Evolutionary conservation across 2,329 filamentous ascomycete genomes (phyloP).

Genomic region (Calonectria naviculata): DNA sequence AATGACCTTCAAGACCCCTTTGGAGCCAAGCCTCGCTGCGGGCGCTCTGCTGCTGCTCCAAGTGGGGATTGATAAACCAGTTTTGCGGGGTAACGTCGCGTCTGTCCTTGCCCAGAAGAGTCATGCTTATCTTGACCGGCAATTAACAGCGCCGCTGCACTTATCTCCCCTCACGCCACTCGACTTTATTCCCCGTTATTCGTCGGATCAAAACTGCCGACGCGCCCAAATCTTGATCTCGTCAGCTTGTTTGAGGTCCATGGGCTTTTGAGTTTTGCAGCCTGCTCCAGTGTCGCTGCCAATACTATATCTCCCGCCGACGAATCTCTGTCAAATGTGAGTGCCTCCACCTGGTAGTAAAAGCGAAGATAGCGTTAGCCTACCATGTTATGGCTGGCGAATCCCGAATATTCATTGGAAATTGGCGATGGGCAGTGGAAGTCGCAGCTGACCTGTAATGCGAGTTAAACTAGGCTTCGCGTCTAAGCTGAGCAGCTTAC

Average conservation of each 20-base stretch:
- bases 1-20: not conserved
- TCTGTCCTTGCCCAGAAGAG: not conserved
- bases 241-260: slow-evolving; percentile 24
- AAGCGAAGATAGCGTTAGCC: not conserved
- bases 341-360: not conserved
- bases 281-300: not conserved
- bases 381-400: not conserved
- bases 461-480: not conserved
- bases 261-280: not conserved
- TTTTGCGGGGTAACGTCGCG: not conserved
- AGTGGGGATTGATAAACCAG: not conserved
- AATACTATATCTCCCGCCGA: not conserved
- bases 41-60: not conserved
- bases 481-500: not conserved
- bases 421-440: not conserved
- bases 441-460: not conserved
- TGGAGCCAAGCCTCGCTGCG: not conserved
- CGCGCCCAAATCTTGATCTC: slow-evolving; percentile 13
- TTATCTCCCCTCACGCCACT: slow-evolving; percentile 1
- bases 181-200: not conserved
- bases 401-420: not conserved
- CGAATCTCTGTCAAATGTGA: not conserved
- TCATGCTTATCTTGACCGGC: not conserved
- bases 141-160: not conserved
- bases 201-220: slow-evolving; percentile 5